Percentiles rank a stretch among this genome's conserved stretches.
Evolutionary conservation across 2,329 filamentous ascomycete genomes (phyloP).

Genomic region (Triangularia setosa): DNA sequence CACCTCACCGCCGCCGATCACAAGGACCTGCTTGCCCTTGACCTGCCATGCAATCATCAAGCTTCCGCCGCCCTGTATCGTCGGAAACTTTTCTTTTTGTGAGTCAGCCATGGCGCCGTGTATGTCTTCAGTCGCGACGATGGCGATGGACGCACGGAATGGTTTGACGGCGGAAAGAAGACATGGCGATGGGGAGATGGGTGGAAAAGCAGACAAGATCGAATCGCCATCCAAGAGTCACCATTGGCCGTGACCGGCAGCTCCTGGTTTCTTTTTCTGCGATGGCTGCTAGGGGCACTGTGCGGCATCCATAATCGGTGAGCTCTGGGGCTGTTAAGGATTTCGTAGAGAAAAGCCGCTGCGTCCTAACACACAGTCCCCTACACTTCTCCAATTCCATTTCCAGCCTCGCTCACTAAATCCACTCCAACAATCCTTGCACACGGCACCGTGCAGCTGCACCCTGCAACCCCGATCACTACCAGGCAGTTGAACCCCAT

Average conservation of each 20-base stretch:
- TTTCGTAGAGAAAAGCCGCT: too few relatives aligned
- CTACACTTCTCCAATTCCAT: too few relatives aligned
- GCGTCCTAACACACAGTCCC: too few relatives aligned
- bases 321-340: too few relatives aligned
- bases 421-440: background rate
- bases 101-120: constrained; percentile 25
- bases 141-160: background rate
- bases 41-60: constrained; percentile 96
- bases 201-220: background rate
- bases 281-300: background rate
- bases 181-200: background rate
- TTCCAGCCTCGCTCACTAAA: too few relatives aligned
- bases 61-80: constrained; percentile 85
- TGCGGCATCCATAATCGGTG: background rate
- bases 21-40: constrained; percentile 80
- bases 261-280: background rate
- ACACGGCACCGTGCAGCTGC: background rate
- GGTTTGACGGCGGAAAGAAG: background rate
- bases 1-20: constrained; percentile 94
- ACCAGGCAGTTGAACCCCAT: too few relatives aligned
- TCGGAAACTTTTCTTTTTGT: constrained; percentile 55
- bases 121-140: constrained; percentile 16
- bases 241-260: background rate
- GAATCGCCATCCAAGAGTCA: background rate
- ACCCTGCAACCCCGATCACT: background rate